Conservation (phyloP, 192 early-diverging fungal genomes). For the Spizellomyces sp. region DNA sequence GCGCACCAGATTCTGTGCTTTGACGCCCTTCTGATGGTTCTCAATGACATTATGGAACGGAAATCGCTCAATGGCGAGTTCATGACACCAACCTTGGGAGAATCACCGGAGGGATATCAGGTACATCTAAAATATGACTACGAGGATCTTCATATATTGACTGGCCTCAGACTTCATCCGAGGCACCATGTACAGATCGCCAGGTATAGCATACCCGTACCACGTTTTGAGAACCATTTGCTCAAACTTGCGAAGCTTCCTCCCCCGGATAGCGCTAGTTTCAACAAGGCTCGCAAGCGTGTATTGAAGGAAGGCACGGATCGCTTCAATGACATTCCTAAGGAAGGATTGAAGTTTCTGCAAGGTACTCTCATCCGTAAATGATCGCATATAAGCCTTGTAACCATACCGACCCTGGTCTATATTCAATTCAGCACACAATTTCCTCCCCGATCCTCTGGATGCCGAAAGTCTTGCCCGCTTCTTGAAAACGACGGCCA, state of each 20-base stretch:
- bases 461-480: slow-evolving; percentile 63
- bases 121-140: too few species aligned
- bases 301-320: slow-evolving; percentile 75
- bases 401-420: neutral
- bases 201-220: too few species aligned
- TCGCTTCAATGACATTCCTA: slow-evolving; percentile 85
- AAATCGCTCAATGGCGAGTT: too few species aligned
- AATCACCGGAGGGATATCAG: too few species aligned
- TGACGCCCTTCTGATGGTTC: slow-evolving; percentile 63
- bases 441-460: slow-evolving; percentile 51
- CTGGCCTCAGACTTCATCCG: too few species aligned
- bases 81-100: too few species aligned
- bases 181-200: too few species aligned
- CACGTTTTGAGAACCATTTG: neutral
- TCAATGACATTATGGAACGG: slow-evolving; percentile 23
- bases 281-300: slow-evolving; percentile 73
- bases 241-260: neutral
- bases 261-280: slow-evolving; percentile 37
- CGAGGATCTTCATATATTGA: too few species aligned
- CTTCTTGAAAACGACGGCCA: slow-evolving; percentile 80
- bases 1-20: slow-evolving; percentile 70
- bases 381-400: neutral
- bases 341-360: slow-evolving; percentile 82
- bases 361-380: slow-evolving; percentile 49
- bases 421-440: slow-evolving; percentile 30